phyloP scores from a whole-genome alignment of 2,329 filamentous ascomycete genomes.

The Grosmannia huntii region DNA sequence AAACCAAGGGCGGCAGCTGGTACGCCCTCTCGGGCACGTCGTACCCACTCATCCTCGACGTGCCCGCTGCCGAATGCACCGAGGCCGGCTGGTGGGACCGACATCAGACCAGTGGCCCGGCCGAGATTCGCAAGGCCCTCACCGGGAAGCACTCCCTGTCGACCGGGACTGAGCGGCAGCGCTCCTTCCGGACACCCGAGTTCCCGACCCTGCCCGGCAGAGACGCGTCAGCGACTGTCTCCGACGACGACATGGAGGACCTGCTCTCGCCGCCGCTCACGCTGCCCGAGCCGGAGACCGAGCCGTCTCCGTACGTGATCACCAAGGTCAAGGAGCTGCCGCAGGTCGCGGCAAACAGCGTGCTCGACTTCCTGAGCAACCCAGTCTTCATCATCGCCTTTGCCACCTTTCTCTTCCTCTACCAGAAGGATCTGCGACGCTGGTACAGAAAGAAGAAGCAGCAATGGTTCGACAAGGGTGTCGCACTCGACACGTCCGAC shows the following conservation, averaged over 20 bases:
- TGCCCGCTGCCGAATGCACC: slow-evolving; percentile 11
- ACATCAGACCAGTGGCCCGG: slow-evolving; percentile 15
- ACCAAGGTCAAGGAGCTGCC: slow-evolving; percentile 38
- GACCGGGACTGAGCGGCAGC: background rate
- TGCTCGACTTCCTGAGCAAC: slow-evolving; percentile 43
- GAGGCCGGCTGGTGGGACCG: slow-evolving; percentile 13
- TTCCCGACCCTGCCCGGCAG: slow-evolving; percentile 5
- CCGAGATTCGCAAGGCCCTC: slow-evolving; percentile 46
- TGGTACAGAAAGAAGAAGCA: slow-evolving; percentile 11
- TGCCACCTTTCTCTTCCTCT: slow-evolving; percentile 28
- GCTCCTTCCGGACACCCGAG: background rate
- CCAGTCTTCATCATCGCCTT: slow-evolving; percentile 36
- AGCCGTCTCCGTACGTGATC: slow-evolving; percentile 29
- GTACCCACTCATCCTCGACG: slow-evolving; percentile 62
- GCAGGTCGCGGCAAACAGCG: slow-evolving; percentile 33
- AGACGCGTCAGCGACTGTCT: background rate
- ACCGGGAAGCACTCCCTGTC: slow-evolving; percentile 57
- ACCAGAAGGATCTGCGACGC: slow-evolving; percentile 17
- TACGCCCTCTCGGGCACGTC: slow-evolving; percentile 80
- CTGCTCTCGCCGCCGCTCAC: slow-evolving; percentile 2
- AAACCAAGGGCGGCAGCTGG: slow-evolving; percentile 78
- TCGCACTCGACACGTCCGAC: background rate
- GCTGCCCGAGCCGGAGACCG: slow-evolving; percentile 13
- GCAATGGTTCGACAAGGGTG: slow-evolving; percentile 1
- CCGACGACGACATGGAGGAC: background rate